A percentile compares a stretch with the other conserved stretches of the same genome.
Evolutionary conservation across 306 rosid genomes (phyloP).

Genomic region (Amphicarpaea edgeworthii): DNA sequence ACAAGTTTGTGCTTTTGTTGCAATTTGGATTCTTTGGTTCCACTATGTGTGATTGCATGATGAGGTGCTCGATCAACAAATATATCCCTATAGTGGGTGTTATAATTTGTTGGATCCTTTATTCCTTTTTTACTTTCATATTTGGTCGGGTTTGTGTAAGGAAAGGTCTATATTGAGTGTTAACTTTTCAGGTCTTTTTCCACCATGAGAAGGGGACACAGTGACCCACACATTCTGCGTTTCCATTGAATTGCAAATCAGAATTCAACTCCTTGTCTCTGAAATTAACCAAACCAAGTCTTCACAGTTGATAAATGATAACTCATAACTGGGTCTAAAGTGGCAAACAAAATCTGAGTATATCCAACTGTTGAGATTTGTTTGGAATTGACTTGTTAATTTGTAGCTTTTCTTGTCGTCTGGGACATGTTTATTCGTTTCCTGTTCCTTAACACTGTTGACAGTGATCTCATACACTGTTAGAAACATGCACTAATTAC

Average conservation of each 20-base stretch:
- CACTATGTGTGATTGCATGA: slow-evolving; percentile 17
- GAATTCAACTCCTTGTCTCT: slow-evolving; percentile 25
- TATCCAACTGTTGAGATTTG: neutral
- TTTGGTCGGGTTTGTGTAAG: slow-evolving; percentile 1
- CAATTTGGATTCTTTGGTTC: neutral
- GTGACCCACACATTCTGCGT: slow-evolving; percentile 39
- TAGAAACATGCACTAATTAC: neutral
- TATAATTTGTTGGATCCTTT: neutral
- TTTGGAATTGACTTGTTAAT: slow-evolving; percentile 12
- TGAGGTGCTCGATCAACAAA: neutral
- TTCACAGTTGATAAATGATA: neutral
- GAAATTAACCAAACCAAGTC: slow-evolving; percentile 27
- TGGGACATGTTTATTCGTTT: slow-evolving; percentile 30
- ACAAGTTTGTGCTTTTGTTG: neutral
- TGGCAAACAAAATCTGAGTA: slow-evolving; percentile 21
- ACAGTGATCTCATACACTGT: neutral
- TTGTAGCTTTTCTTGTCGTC: slow-evolving; percentile 39
- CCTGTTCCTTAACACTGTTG: slow-evolving; percentile 4
- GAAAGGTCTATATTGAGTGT: neutral
- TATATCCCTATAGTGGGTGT: neutral
- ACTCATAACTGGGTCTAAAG: neutral
- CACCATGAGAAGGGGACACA: slow-evolving; percentile 33
- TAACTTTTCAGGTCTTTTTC: slow-evolving; percentile 38
- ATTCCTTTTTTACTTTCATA: no score
- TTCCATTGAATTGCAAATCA: neutral